phyloP scores from a whole-genome alignment of 768 basidiomycete species.

The Naganishia friedmannii region DNA sequence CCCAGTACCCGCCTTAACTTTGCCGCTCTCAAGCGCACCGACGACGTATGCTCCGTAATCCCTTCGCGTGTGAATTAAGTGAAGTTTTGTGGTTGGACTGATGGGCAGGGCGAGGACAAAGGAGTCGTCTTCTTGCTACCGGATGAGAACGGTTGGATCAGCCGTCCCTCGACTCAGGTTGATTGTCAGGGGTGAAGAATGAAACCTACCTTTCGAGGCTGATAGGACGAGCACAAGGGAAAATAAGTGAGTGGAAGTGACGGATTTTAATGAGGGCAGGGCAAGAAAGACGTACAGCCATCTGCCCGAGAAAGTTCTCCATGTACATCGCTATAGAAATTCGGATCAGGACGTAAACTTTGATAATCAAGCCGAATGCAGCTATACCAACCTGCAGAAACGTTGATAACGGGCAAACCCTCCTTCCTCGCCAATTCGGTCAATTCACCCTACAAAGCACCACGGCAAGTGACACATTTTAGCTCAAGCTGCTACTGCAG shows the following conservation, averaged over 20 bases:
- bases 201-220: conserved; percentile 18
- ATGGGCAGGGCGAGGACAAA: conserved; percentile 35
- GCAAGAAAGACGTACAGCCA: not conserved
- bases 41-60: conserved; percentile 43
- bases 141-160: too few species aligned
- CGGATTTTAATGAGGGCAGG: too few species aligned
- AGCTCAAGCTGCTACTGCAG: conserved; percentile 9
- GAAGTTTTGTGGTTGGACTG: conserved; percentile 26
- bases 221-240: not conserved
- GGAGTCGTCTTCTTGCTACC: conserved; percentile 31
- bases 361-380: too few species aligned
- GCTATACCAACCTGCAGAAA: too few species aligned
- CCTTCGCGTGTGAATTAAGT: conserved; percentile 32
- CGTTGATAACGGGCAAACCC: conserved; percentile 20
- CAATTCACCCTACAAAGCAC: conserved; percentile 4
- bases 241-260: not conserved
- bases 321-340: conserved; percentile 19
- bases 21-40: conserved; percentile 28
- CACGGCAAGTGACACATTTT: not conserved
- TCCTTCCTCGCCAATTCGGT: conserved; percentile 7
- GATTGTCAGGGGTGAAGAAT: not conserved
- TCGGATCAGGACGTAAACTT: too few species aligned
- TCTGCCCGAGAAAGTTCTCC: conserved; percentile 21
- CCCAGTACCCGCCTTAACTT: not conserved
- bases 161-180: too few species aligned